Percentiles rank a stretch among this genome's conserved stretches.
Conservation (phyloP, 495 filamentous ascomycete genomes). For the Hyaloscypha bicolor region DNA sequence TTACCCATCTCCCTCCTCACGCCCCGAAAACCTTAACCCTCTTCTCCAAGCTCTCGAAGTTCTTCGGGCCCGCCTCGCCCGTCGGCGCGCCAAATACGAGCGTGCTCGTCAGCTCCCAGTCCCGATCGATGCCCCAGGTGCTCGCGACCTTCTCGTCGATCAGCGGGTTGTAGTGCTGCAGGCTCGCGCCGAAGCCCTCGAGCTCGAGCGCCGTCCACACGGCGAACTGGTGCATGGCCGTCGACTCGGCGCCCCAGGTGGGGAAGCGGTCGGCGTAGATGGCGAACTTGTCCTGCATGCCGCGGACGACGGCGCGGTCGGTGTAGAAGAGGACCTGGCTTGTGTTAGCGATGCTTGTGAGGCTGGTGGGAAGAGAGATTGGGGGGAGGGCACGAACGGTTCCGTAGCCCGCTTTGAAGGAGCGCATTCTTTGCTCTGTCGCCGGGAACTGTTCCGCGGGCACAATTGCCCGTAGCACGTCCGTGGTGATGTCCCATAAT, state of each 20-base stretch:
- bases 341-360: background rate
- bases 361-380: background rate
- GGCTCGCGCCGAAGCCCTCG: constrained; percentile 71
- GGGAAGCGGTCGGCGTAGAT: constrained; percentile 65
- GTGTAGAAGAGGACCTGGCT: constrained; percentile 65
- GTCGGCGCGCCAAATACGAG: constrained; percentile 62
- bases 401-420: constrained; percentile 59
- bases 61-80: constrained; percentile 55
- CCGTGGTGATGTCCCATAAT: constrained; percentile 61
- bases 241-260: constrained; percentile 60
- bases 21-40: constrained; percentile 31
- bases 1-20: constrained; percentile 5
- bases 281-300: constrained; percentile 54
- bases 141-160: constrained; percentile 58
- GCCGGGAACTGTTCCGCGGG: constrained; percentile 52
- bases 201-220: constrained; percentile 68
- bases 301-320: constrained; percentile 52
- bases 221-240: constrained; percentile 68
- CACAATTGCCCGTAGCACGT: constrained; percentile 58
- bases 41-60: constrained; percentile 52
- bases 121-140: constrained; percentile 58
- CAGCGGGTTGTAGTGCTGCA: constrained; percentile 77
- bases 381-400: constrained; percentile 45
- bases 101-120: constrained; percentile 64
- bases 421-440: constrained; percentile 50